These are phyloP conservation scores for Trichoderma atrobrunneum DNA, from an alignment of 2,329 filamentous ascomycete genomes.

Conservation along the genomic window DNA sequence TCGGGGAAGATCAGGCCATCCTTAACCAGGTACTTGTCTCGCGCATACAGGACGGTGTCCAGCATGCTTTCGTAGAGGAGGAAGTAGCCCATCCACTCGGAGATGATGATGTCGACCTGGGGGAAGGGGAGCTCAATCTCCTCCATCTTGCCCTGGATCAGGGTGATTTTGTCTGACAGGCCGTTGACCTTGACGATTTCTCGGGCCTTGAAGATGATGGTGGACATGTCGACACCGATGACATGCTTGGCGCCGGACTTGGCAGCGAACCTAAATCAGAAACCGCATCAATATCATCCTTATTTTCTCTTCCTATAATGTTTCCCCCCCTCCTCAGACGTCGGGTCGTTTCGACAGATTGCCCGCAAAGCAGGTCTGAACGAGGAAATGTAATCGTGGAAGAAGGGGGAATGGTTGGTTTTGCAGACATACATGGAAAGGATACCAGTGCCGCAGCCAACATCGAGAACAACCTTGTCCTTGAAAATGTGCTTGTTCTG, in stretches of 20 bases:
- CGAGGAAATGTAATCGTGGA: constrained; percentile 10
- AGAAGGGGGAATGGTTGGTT: not conserved
- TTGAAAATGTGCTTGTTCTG: constrained; percentile 96
- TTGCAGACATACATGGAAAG: constrained; percentile 80
- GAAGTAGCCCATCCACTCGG: constrained; percentile 99
- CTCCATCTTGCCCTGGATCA: constrained; percentile 99
- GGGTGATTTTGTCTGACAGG: constrained; percentile 91
- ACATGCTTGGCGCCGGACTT: constrained; percentile 97
- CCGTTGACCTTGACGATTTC: constrained; percentile 94
- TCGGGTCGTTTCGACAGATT: not conserved
- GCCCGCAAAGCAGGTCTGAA: not conserved
- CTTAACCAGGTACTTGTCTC: constrained; percentile 84
- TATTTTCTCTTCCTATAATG: not conserved
- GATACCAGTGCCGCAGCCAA: constrained; percentile 95
- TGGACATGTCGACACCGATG: constrained; percentile 99
- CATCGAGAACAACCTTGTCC: constrained; percentile 81
- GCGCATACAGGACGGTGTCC: constrained; percentile 94
- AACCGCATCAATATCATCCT: constrained; percentile 15
- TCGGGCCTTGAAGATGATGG: constrained; percentile 96
- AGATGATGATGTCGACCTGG: constrained; percentile 99
- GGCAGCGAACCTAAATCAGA: constrained; percentile 76
- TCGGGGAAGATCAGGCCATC: constrained; percentile 96
- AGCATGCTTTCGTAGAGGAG: constrained; percentile 98
- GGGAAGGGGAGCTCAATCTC: constrained; percentile 90
- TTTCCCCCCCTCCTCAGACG: not conserved